These are phyloP conservation scores for Naganishia randhawae DNA, from an alignment of 768 basidiomycete species.

Conservation along the genomic window DNA sequence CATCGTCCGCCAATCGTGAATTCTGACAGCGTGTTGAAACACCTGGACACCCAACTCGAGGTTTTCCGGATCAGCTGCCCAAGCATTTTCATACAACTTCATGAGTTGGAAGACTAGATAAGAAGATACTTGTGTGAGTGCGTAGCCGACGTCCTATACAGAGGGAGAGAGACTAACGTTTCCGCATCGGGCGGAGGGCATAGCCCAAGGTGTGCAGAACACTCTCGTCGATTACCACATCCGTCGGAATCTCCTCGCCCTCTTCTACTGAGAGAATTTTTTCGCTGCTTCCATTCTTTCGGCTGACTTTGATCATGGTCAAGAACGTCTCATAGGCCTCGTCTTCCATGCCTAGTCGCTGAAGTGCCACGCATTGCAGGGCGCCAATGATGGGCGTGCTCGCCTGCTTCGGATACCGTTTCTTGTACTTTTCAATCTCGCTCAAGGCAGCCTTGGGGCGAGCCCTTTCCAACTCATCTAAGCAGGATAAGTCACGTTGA, in stretches of 20 bases:
- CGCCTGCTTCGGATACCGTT: constrained; percentile 18
- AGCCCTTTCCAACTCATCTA: constrained; percentile 19
- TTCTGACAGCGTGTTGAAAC: constrained; percentile 14
- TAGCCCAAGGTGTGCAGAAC: constrained; percentile 3
- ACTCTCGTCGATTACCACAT: constrained; percentile 13
- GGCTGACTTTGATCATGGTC: background rate
- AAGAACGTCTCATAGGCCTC: constrained; percentile 19
- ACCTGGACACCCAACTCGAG: constrained; percentile 15
- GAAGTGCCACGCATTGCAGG: constrained; percentile 10
- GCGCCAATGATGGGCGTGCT: constrained; percentile 18
- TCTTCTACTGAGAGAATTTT: background rate
- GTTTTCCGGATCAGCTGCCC: constrained; percentile 18
- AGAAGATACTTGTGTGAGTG: background rate
- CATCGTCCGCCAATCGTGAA: constrained; percentile 15
- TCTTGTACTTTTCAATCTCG: constrained; percentile 22
- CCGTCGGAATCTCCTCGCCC: constrained; percentile 1
- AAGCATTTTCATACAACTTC: constrained; percentile 15
- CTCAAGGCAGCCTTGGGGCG: background rate
- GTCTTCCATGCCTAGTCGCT: constrained; percentile 15
- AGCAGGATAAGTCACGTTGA: background rate
- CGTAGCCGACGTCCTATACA: background rate
- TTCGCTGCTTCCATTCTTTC: background rate
- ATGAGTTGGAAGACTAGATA: background rate
- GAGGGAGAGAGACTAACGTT: background rate
- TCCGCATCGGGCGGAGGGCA: constrained; percentile 13